Percentiles rank a stretch among this genome's conserved stretches.
These are phyloP conservation scores for Saccharomycopsis sp. DNA, from an alignment of 805 yeast genomes.

Conservation along the genomic window DNA sequence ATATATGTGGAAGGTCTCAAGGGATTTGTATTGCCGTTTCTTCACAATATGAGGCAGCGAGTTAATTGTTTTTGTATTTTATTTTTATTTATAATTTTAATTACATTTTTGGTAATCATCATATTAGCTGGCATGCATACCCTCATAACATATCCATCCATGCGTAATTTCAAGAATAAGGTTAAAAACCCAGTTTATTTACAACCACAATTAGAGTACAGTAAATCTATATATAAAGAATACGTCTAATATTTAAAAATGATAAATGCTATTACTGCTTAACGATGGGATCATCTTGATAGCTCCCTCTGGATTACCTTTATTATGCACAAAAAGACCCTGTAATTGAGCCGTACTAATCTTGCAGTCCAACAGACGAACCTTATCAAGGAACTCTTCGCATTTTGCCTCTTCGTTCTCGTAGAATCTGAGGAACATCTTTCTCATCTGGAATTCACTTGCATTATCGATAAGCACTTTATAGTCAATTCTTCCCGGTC, in stretches of 20 bases:
- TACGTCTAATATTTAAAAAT: too few species aligned
- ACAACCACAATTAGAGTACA: neutral
- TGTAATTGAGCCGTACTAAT: conserved; percentile 93
- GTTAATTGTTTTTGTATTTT: too few species aligned
- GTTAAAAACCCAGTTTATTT: too few species aligned
- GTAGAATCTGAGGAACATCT: conserved; percentile 87
- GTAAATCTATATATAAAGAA: too few species aligned
- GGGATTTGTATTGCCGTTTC: too few species aligned
- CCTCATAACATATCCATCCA: too few species aligned
- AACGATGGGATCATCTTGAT: conserved; percentile 44
- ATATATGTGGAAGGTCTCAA: too few species aligned
- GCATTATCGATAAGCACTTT: conserved; percentile 83
- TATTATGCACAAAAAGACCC: conserved; percentile 90
- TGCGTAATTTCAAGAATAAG: too few species aligned
- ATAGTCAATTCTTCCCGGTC: conserved; percentile 93
- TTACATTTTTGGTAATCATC: too few species aligned
- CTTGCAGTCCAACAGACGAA: conserved; percentile 41
- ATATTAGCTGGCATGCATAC: too few species aligned
- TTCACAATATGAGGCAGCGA: too few species aligned
- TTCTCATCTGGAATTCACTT: conserved; percentile 65
- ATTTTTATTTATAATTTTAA: too few species aligned
- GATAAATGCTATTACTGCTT: neutral
- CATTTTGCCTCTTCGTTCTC: conserved; percentile 50
- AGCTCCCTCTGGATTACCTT: conserved; percentile 74
- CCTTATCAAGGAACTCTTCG: conserved; percentile 39